Evolutionary conservation across 306 rosid genomes (phyloP).

Genomic region (Quercus mongolica): DNA sequence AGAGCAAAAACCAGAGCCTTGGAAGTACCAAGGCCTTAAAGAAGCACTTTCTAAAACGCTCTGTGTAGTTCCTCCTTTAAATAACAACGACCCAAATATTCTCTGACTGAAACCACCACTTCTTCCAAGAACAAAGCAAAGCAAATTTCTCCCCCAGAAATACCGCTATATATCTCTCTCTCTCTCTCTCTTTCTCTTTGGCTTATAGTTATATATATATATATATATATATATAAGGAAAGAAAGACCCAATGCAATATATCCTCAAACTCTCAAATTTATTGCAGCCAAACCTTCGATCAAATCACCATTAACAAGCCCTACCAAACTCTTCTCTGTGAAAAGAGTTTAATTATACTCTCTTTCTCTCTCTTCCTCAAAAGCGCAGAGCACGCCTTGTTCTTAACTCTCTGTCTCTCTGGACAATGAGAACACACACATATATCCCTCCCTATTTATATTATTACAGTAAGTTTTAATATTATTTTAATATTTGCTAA

Average conservation of each 20-base stretch:
- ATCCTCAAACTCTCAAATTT: constrained; percentile 33
- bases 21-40: background rate
- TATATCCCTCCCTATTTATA: too few species aligned
- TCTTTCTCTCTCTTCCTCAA: constrained; percentile 10
- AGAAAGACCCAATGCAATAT: constrained; percentile 13
- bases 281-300: constrained; percentile 36
- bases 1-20: background rate
- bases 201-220: background rate
- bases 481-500: background rate
- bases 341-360: constrained; percentile 22
- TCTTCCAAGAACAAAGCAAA: constrained; percentile 4
- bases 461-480: too few species aligned
- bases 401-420: constrained; percentile 29
- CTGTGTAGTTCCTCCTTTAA: background rate
- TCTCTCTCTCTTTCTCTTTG: background rate
- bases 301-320: constrained; percentile 50
- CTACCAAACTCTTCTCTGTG: constrained; percentile 31
- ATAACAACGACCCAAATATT: background rate
- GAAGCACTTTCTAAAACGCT: background rate
- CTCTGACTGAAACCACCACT: background rate
- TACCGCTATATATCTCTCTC: background rate
- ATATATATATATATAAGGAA: background rate
- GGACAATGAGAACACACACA: background rate
- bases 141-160: background rate
- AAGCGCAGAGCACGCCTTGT: constrained; percentile 48